A percentile compares a stretch with the other conserved stretches of the same genome.
Evolutionary conservation across 75 land plant genomes (phyloP).

Genomic region (Azolla pinnata): DNA sequence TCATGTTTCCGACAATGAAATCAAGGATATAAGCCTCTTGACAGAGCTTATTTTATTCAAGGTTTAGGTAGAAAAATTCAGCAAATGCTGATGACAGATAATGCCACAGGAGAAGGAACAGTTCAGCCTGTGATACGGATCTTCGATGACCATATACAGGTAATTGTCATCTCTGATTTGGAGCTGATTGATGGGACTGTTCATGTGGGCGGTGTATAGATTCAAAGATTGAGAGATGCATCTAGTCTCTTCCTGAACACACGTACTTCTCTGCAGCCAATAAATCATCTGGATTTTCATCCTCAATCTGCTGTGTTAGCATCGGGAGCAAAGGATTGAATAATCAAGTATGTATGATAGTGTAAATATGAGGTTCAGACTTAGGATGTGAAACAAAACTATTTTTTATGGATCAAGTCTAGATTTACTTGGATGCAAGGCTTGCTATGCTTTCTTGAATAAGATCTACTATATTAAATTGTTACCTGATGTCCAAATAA

Average conservation of each 20-base stretch:
- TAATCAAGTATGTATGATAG: conserved; percentile 95
- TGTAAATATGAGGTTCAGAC: no score
- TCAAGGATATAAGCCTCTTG: no score
- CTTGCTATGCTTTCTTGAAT: no score
- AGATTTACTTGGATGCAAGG: no score
- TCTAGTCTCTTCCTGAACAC: not conserved
- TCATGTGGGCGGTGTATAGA: no score
- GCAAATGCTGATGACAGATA: conserved; percentile 85
- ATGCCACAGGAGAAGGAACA: conserved; percentile 45
- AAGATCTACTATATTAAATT: no score
- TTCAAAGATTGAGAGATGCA: not conserved
- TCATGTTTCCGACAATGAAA: no score
- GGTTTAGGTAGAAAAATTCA: conserved; percentile 61
- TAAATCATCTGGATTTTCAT: conserved; percentile 93
- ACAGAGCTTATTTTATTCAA: not conserved
- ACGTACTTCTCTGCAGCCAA: conserved; percentile 58
- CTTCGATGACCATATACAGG: conserved; percentile 91
- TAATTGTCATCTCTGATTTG: no score
- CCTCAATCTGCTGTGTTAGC: conserved; percentile 64
- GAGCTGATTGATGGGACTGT: no score
- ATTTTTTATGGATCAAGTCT: no score
- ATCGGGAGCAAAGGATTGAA: conserved; percentile 86
- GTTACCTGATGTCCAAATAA: not conserved
- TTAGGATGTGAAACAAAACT: no score
- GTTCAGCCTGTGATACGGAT: conserved; percentile 79